These are phyloP conservation scores for Pseudozyma tsukubaensis DNA, from an alignment of 1,284 basidiomycete genomes.

Conservation along the genomic window DNA sequence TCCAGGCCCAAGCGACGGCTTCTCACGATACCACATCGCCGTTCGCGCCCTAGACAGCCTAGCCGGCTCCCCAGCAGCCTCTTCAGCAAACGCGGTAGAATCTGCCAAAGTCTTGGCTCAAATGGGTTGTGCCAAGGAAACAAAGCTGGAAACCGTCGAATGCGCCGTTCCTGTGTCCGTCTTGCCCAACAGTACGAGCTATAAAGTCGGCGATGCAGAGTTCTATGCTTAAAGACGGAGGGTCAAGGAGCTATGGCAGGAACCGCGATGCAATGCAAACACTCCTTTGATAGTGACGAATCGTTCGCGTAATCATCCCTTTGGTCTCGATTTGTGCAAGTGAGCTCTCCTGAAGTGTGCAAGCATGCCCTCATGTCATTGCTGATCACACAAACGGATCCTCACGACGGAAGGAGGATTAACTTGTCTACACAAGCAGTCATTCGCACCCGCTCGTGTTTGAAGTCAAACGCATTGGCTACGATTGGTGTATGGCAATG, in stretches of 20 bases:
- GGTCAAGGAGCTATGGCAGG: neutral
- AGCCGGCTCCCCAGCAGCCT: slow-evolving; percentile 21
- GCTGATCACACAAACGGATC: too few relatives aligned
- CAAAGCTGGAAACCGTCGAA: slow-evolving; percentile 65
- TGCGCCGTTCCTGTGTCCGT: slow-evolving; percentile 63
- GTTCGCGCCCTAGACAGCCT: slow-evolving; percentile 43
- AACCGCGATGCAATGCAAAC: neutral
- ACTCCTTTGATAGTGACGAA: too few relatives aligned
- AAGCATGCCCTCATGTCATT: too few relatives aligned
- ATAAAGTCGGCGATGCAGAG: slow-evolving; percentile 48
- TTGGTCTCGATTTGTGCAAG: too few relatives aligned
- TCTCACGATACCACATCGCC: slow-evolving; percentile 56
- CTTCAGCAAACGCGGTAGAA: neutral
- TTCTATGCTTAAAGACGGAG: slow-evolving; percentile 52
- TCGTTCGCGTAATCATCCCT: too few relatives aligned
- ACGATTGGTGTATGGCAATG: neutral
- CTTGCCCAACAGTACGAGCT: slow-evolving; percentile 59
- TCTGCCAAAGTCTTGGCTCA: slow-evolving; percentile 7
- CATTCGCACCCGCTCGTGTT: too few relatives aligned
- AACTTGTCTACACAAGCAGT: too few relatives aligned
- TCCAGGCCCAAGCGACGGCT: slow-evolving; percentile 52
- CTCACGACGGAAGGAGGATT: too few relatives aligned
- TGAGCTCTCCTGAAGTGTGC: too few relatives aligned
- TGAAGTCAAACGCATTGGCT: neutral
- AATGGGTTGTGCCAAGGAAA: slow-evolving; percentile 29